phyloP scores from a whole-genome alignment of 176 grass and related monocot genomes.

The Lolium rigidum region DNA sequence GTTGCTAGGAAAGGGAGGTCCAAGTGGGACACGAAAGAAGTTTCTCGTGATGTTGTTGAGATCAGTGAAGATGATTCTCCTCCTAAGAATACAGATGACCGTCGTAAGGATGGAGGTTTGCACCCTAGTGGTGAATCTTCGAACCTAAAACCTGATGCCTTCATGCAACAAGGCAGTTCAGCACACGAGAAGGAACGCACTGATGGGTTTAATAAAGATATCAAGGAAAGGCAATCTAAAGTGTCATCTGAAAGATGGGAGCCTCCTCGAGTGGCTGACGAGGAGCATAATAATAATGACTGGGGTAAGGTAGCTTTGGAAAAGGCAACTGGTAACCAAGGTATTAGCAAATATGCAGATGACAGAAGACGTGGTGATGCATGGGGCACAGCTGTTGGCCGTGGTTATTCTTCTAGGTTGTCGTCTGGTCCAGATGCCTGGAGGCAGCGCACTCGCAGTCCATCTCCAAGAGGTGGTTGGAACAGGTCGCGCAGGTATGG shows the following conservation, averaged over 20 bases:
- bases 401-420: constrained; percentile 55
- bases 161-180: constrained; percentile 33
- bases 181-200: constrained; percentile 35
- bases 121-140: constrained; percentile 28
- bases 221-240: constrained; percentile 48
- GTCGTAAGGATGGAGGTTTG: constrained; percentile 24
- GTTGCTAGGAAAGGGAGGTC: constrained; percentile 57
- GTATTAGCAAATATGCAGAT: constrained; percentile 50
- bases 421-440: constrained; percentile 62
- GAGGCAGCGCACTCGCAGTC: constrained; percentile 59
- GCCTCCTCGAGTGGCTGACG: constrained; percentile 43
- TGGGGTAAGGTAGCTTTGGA: constrained; percentile 49
- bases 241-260: constrained; percentile 51
- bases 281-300: constrained; percentile 52
- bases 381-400: constrained; percentile 47
- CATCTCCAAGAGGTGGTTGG: constrained; percentile 74
- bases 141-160: constrained; percentile 43
- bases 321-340: constrained; percentile 48
- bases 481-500: constrained; percentile 58
- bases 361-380: constrained; percentile 55
- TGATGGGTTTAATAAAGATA: constrained; percentile 52
- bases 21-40: constrained; percentile 65
- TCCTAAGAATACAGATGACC: constrained; percentile 35
- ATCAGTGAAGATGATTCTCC: constrained; percentile 60
- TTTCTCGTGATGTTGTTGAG: constrained; percentile 49